These are phyloP conservation scores for Solanum hybrid DNA, from an alignment of 305 asterid genomes.

Conservation along the genomic window DNA sequence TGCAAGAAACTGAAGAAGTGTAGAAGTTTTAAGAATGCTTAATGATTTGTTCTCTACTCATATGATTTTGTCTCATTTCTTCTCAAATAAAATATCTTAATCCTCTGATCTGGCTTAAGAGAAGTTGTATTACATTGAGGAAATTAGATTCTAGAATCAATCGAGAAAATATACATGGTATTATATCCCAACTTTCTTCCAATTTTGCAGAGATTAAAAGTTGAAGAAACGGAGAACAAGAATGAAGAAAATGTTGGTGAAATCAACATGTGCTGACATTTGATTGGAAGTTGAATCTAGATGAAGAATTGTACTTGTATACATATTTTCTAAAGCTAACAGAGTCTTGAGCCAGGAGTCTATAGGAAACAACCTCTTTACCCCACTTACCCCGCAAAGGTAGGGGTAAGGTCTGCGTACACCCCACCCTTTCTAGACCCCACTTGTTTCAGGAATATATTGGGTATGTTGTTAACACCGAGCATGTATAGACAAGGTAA, in stretches of 20 bases:
- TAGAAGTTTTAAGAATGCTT: neutral
- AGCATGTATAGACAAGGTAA: neutral
- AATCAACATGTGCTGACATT: slow-evolving; percentile 6
- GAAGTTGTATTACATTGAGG: neutral
- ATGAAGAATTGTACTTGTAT: neutral
- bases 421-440: neutral
- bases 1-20: neutral
- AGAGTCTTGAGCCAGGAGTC: neutral
- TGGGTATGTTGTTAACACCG: neutral
- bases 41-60: neutral
- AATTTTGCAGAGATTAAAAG: slow-evolving; percentile 25
- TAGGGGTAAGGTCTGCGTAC: neutral
- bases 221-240: slow-evolving; percentile 8
- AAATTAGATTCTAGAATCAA: neutral
- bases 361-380: neutral
- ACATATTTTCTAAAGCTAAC: neutral
- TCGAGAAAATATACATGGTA: neutral
- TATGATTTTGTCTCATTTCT: neutral
- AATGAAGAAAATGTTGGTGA: slow-evolving; percentile 19
- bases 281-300: slow-evolving; percentile 18
- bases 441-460: neutral
- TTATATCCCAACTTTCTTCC: neutral
- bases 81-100: neutral
- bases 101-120: neutral
- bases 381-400: neutral